Percentiles rank a stretch among this genome's conserved stretches.
phyloP scores from a whole-genome alignment of 768 basidiomycete species.

The Collybia nuda region DNA sequence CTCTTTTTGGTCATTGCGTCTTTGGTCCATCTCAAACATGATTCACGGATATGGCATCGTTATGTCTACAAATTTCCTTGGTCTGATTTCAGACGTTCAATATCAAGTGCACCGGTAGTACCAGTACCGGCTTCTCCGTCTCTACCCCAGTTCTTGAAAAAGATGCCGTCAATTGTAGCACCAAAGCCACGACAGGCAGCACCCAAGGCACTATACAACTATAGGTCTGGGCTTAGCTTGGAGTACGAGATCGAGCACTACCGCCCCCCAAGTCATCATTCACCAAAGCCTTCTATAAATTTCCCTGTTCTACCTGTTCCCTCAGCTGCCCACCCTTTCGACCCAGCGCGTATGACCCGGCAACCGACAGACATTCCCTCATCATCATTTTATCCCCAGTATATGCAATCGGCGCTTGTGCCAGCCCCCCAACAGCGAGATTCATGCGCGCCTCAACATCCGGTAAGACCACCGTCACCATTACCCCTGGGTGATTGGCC shows the following conservation, averaged over 20 bases:
- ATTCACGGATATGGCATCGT: slow-evolving; percentile 51
- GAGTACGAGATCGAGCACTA: slow-evolving; percentile 53
- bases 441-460: slow-evolving; percentile 17
- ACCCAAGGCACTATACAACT: slow-evolving; percentile 34
- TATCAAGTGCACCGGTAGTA: slow-evolving; percentile 15
- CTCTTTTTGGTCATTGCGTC: slow-evolving; percentile 44
- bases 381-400: slow-evolving; percentile 31
- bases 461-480: slow-evolving; percentile 29
- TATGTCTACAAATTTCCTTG: slow-evolving; percentile 45
- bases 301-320: slow-evolving; percentile 21
- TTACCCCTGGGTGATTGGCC: slow-evolving; percentile 59
- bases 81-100: slow-evolving; percentile 22
- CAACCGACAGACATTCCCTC: slow-evolving; percentile 6
- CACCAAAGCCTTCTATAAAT: slow-evolving; percentile 3
- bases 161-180: slow-evolving; percentile 40
- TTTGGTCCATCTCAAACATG: slow-evolving; percentile 39
- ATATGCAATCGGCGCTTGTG: slow-evolving; percentile 18
- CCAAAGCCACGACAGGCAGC: slow-evolving; percentile 40
- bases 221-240: slow-evolving; percentile 36
- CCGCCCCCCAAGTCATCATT: slow-evolving; percentile 22
- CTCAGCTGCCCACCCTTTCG: slow-evolving; percentile 7
- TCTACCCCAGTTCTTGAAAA: slow-evolving; percentile 31
- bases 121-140: slow-evolving; percentile 20
- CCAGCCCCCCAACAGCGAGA: neutral
- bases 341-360: slow-evolving; percentile 10